Conservation (phyloP, 1,284 basidiomycete species). For the Wallemia mellicola region DNA sequence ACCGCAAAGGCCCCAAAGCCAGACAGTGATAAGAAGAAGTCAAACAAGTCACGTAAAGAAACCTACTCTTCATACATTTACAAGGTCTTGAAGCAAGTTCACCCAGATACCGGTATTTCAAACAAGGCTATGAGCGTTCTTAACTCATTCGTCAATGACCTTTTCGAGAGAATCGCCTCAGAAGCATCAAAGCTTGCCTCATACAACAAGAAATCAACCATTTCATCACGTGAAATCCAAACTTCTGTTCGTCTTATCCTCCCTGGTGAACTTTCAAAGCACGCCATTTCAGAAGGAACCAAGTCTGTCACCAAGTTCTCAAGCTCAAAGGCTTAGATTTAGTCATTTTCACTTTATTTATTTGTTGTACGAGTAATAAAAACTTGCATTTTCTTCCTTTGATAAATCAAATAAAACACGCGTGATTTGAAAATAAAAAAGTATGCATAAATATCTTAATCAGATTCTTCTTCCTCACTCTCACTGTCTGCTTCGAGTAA, state of each 20-base stretch:
- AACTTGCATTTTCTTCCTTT: too few relatives aligned
- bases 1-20: constrained; percentile 18
- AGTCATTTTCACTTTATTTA: background rate
- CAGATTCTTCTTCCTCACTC: constrained; percentile 40
- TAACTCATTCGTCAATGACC: constrained; percentile 28
- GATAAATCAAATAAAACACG: too few relatives aligned
- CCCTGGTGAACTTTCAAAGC: constrained; percentile 55
- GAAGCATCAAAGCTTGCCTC: constrained; percentile 72
- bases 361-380: too few relatives aligned
- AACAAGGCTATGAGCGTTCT: constrained; percentile 92
- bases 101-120: constrained; percentile 86
- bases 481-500: constrained; percentile 48
- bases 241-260: constrained; percentile 71
- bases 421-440: too few relatives aligned
- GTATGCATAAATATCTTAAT: constrained; percentile 8
- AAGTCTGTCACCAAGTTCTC: constrained; percentile 16
- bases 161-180: constrained; percentile 71
- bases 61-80: constrained; percentile 57
- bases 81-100: constrained; percentile 46
- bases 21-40: constrained; percentile 57
- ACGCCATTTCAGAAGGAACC: constrained; percentile 45
- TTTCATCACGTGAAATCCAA: constrained; percentile 78
- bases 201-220: constrained; percentile 81
- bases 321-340: background rate
- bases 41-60: constrained; percentile 32